Base-by-base conservation (phyloP, 2,329 filamentous ascomycete genomes). In the Claviceps pusilla region DNA sequence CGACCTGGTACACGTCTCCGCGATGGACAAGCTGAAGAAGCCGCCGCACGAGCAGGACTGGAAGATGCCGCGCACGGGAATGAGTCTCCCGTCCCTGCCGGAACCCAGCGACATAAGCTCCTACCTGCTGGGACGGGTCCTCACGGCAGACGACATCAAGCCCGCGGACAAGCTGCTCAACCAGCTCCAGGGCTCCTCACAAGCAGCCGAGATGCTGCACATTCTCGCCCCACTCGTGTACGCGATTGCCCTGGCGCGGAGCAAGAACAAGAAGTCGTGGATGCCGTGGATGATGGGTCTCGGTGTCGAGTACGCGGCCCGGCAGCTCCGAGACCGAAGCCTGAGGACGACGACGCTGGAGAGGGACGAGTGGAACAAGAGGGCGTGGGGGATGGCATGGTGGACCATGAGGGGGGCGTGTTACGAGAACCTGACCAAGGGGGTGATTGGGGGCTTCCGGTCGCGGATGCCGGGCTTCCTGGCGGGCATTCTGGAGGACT, bases 401-500 rank as follows among this genome's bases (percentile, higher is more conserved):
- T 98, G 93, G 93, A 72, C 79, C 31, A 93, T 98, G 88, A 82
- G 91, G 57, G 91, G 93, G n/a, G 89, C 90, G 2, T 95, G 95
- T 62, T 98, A 98, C 69, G 88, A 97, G 69, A 88, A 89, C 62
- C 77, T 96, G 57, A 95, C 89, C 50, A 87, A 87, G 69, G 79
- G 81, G 4, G 69, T 91, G 14, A 83, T 91, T 7, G 74, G 75
- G 35, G 85, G 83, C 63, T 77, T 95, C 59, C 83, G 82, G 60
- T 85, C 84, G 64, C 83, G 86, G 52, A 76, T 95, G 68, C 79
- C 94, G 49, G 83, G 86, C 59, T 80, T 98, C 65, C 76, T 95
- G 29, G 86, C 84, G 9, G 88, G 87, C 55, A 85, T 98, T 48
- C 70, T 97, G 58, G 89, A 96, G 66, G 93, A 98, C 68, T 98